Percentiles rank a stretch among this genome's conserved stretches.
phyloP scores from a whole-genome alignment of 495 filamentous ascomycete species.

The Xylaria bambusicola region DNA sequence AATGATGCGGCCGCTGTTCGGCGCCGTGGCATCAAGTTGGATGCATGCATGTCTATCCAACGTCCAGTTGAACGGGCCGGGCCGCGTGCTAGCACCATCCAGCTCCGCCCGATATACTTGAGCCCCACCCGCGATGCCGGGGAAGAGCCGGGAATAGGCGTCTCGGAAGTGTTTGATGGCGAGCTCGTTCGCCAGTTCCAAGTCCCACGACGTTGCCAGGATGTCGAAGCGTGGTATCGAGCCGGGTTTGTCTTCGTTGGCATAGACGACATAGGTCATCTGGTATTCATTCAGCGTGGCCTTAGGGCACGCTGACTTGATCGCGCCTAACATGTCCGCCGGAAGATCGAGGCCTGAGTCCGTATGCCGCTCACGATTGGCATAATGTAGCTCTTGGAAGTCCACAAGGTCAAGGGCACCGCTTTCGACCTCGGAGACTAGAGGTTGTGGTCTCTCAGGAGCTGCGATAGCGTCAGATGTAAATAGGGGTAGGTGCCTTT shows the following conservation, averaged over 20 bases:
- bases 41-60: neutral
- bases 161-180: slow-evolving; percentile 10
- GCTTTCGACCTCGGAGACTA: neutral
- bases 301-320: neutral
- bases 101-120: neutral
- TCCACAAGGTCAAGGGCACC: neutral
- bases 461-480: neutral
- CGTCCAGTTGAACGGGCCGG: neutral
- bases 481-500: neutral
- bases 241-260: neutral
- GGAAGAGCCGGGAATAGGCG: neutral
- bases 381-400: neutral
- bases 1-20: neutral
- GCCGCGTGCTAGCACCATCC: neutral
- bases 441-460: neutral
- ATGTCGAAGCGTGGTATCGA: slow-evolving; percentile 1
- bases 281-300: neutral
- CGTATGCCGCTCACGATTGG: neutral
- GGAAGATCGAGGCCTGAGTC: slow-evolving; percentile 9
- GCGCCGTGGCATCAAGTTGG: slow-evolving; percentile 2
- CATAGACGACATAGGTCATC: neutral
- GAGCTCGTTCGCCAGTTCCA: slow-evolving; percentile 9
- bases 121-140: neutral
- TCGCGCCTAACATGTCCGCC: slow-evolving; percentile 1
- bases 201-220: slow-evolving; percentile 2